phyloP scores from a whole-genome alignment of 495 filamentous ascomycete genomes.

The Peziza echinospora region DNA sequence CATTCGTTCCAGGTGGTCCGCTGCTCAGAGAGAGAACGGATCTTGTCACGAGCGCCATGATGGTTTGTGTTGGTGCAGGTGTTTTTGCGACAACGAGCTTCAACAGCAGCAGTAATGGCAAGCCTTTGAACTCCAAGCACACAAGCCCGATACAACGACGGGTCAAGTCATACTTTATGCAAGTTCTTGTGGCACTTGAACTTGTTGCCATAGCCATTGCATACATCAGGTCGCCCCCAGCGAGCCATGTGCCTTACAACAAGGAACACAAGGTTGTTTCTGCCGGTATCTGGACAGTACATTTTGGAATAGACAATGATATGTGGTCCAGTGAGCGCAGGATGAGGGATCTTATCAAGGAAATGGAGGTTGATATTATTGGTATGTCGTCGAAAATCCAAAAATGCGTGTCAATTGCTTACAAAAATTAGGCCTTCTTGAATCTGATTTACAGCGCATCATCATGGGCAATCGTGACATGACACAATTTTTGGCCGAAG shows the following conservation, averaged over 20 bases:
- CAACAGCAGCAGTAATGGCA: slow-evolving; percentile 17
- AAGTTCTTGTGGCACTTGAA: slow-evolving; percentile 27
- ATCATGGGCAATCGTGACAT: slow-evolving; percentile 99
- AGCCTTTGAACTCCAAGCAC: slow-evolving; percentile 23
- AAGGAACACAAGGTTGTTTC: slow-evolving; percentile 67
- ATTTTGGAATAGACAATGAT: slow-evolving; percentile 95
- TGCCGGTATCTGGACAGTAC: slow-evolving; percentile 95
- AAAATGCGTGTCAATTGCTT: no score
- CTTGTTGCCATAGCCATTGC: slow-evolving; percentile 59
- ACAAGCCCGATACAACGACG: slow-evolving; percentile 31
- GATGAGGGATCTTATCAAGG: slow-evolving; percentile 78
- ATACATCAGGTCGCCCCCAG: slow-evolving; percentile 83
- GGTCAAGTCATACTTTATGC: slow-evolving; percentile 48
- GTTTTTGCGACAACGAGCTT: slow-evolving; percentile 53
- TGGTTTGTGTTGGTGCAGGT: slow-evolving; percentile 67
- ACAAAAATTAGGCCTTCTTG: slow-evolving; percentile 69
- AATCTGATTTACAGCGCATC: slow-evolving; percentile 86
- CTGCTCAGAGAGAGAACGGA: slow-evolving; percentile 87
- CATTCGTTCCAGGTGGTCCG: slow-evolving; percentile 94
- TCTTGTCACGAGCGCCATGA: slow-evolving; percentile 71
- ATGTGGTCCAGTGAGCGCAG: slow-evolving; percentile 96
- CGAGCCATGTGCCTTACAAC: slow-evolving; percentile 81
- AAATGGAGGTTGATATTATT: slow-evolving; percentile 84
- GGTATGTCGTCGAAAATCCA: no score
- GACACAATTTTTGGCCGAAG: slow-evolving; percentile 86